Conservation (phyloP, 495 filamentous ascomycete genomes). For the Bathelium albidoporum region DNA sequence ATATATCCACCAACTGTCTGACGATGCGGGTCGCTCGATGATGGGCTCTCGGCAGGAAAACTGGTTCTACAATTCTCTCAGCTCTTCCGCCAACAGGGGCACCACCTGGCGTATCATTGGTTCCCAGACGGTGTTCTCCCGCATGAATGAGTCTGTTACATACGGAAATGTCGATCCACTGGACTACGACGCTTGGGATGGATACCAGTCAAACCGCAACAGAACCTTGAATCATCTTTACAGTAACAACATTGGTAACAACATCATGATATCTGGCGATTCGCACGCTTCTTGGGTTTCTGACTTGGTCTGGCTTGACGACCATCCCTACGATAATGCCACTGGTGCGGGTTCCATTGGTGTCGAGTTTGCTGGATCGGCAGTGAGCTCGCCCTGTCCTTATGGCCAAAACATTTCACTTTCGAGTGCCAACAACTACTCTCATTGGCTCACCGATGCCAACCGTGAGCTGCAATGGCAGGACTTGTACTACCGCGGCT, state of each 20-base stretch:
- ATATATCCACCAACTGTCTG: slow-evolving; percentile 44
- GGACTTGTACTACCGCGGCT: slow-evolving; percentile 54
- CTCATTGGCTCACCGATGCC: slow-evolving; percentile 34
- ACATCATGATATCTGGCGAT: slow-evolving; percentile 56
- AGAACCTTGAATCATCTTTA: slow-evolving; percentile 49
- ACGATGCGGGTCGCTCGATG: slow-evolving; percentile 47
- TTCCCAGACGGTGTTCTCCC: slow-evolving; percentile 54
- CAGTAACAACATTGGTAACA: slow-evolving; percentile 53
- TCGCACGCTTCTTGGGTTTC: slow-evolving; percentile 54
- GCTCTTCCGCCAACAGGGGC: slow-evolving; percentile 40
- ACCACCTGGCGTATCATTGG: slow-evolving; percentile 57
- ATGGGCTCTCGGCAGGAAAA: slow-evolving; percentile 58
- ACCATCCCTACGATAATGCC: slow-evolving; percentile 42
- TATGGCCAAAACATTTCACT: slow-evolving; percentile 41
- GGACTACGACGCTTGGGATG: slow-evolving; percentile 55
- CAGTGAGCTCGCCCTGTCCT: slow-evolving; percentile 44
- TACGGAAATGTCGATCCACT: slow-evolving; percentile 40
- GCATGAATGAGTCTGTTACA: slow-evolving; percentile 39
- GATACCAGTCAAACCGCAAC: slow-evolving; percentile 54
- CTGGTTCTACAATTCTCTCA: slow-evolving; percentile 56
- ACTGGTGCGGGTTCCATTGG: slow-evolving; percentile 51
- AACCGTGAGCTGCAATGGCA: slow-evolving; percentile 58
- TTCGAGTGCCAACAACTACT: slow-evolving; percentile 31
- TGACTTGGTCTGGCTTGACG: slow-evolving; percentile 54
- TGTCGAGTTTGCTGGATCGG: slow-evolving; percentile 57